Evolutionary conservation across 352 stramenopile species (phyloP), one percentile per base, ranked within the genome.

Genomic region (Vaucheria bursata): DNA sequence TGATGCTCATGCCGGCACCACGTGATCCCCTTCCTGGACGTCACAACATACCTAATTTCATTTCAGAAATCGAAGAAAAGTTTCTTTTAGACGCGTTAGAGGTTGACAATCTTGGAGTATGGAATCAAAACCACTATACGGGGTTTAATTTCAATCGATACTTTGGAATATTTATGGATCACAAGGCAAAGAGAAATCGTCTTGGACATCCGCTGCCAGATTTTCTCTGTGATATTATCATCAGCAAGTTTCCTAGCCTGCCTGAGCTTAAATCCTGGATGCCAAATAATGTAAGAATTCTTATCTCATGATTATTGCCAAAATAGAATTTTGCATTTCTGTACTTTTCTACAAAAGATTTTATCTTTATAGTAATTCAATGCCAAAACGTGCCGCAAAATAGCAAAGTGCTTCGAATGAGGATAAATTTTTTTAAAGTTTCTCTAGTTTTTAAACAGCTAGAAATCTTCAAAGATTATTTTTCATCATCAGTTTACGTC

Each of bases 261-360:
- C 70, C 67, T 2, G 18, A 71, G 6, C 67, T 75, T n/a, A 1
- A 31, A 25, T 32, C n/a, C 5, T 72, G 70, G 70, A 49, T 2
- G 18, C 45, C 49, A 6, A 49, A 75, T 38, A 75, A 75, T 38
- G 65, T 72, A 31, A 75, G 70, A 2, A n/a, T 18, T n/a, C n/a
- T n/a, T n/a, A n/a, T n/a, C n/a, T n/a, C n/a, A n/a, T n/a, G n/a
- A n/a, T n/a, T n/a, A n/a, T n/a, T n/a, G n/a, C n/a, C n/a, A n/a
- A n/a, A n/a, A n/a, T n/a, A n/a, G n/a, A n/a, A n/a, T n/a, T n/a
- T n/a, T n/a, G n/a, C n/a, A n/a, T n/a, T n/a, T n/a, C n/a, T n/a
- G n/a, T n/a, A n/a, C n/a, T n/a, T n/a, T n/a, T n/a, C n/a, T n/a
- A n/a, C n/a, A n/a, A n/a, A n/a, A n/a, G n/a, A n/a, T n/a, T n/a